phyloP scores from a whole-genome alignment of 495 filamentous ascomycete genomes.

The Tetracladium setigerum region DNA sequence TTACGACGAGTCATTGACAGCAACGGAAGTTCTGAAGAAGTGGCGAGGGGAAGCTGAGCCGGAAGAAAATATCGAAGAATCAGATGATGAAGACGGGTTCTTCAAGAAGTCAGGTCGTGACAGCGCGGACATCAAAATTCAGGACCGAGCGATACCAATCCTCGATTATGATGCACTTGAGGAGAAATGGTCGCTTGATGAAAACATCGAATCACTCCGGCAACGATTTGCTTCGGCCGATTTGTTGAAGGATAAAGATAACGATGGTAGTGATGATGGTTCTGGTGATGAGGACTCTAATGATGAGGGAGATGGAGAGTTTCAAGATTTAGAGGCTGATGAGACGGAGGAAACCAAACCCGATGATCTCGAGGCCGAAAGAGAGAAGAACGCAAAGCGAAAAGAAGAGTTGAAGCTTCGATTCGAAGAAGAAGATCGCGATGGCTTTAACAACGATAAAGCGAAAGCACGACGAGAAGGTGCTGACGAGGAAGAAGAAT shows the following conservation, averaged over 20 bases:
- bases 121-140: slow-evolving; percentile 50
- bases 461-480: slow-evolving; percentile 56
- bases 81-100: slow-evolving; percentile 70
- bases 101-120: slow-evolving; percentile 68
- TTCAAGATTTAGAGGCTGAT: slow-evolving; percentile 86
- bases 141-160: slow-evolving; percentile 70
- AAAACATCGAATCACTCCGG: slow-evolving; percentile 66
- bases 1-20: slow-evolving; percentile 75
- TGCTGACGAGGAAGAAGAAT: slow-evolving; percentile 59
- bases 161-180: slow-evolving; percentile 78
- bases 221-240: slow-evolving; percentile 66
- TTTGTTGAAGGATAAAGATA: slow-evolving; percentile 42
- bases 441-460: slow-evolving; percentile 84
- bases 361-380: slow-evolving; percentile 64
- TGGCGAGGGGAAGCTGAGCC: slow-evolving; percentile 65
- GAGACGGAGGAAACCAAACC: slow-evolving; percentile 68
- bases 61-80: slow-evolving; percentile 43
- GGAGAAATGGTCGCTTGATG: slow-evolving; percentile 73
- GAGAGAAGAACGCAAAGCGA: slow-evolving; percentile 78
- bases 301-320: slow-evolving; percentile 40
- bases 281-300: slow-evolving; percentile 31
- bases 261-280: slow-evolving; percentile 41
- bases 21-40: slow-evolving; percentile 62
- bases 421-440: slow-evolving; percentile 94
- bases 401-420: slow-evolving; percentile 92